A percentile compares a stretch with the other conserved stretches of the same genome.
phyloP scores from a whole-genome alignment of 129 eudicot species.

The Scalesia atractyloides region DNA sequence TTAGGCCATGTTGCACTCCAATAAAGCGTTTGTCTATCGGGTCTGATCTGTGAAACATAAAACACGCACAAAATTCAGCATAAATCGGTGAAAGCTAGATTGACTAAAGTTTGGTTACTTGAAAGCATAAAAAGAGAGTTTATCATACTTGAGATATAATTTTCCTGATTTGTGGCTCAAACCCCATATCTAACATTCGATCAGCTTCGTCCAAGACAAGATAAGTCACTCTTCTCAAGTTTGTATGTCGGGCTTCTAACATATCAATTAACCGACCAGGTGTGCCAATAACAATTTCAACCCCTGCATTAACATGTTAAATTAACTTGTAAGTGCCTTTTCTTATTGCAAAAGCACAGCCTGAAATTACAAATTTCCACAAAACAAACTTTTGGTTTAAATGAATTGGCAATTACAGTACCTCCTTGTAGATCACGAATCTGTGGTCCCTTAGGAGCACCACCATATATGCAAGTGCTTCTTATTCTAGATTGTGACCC shows the following conservation, averaged over 20 bases:
- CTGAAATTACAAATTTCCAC: background rate
- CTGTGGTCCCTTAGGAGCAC: conserved; percentile 99
- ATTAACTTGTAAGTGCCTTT: conserved; percentile 1
- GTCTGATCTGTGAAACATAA: conserved; percentile 72
- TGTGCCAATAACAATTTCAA: conserved; percentile 90
- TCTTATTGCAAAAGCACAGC: background rate
- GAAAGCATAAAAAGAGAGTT: background rate
- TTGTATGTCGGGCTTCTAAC: conserved; percentile 90
- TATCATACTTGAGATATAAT: conserved; percentile 68
- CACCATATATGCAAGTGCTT: conserved; percentile 94
- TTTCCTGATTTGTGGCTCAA: conserved; percentile 98
- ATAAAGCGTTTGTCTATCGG: conserved; percentile 96
- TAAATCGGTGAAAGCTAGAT: background rate
- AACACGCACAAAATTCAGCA: conserved; percentile 19
- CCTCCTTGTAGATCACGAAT: conserved; percentile 97
- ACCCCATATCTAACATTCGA: conserved; percentile 99
- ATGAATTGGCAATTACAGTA: conserved; percentile 20
- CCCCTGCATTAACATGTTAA: conserved; percentile 55
- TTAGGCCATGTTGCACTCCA: conserved; percentile 99
- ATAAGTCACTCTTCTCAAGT: conserved; percentile 91
- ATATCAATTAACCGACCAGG: conserved; percentile 97
- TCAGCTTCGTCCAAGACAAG: conserved; percentile 99
- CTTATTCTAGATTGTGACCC: conserved; percentile 71
- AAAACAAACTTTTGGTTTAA: background rate
- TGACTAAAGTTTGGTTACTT: background rate